These are phyloP conservation scores for Colletotrichum musae DNA, from an alignment of 2,329 filamentous ascomycete genomes.

Conservation along the genomic window DNA sequence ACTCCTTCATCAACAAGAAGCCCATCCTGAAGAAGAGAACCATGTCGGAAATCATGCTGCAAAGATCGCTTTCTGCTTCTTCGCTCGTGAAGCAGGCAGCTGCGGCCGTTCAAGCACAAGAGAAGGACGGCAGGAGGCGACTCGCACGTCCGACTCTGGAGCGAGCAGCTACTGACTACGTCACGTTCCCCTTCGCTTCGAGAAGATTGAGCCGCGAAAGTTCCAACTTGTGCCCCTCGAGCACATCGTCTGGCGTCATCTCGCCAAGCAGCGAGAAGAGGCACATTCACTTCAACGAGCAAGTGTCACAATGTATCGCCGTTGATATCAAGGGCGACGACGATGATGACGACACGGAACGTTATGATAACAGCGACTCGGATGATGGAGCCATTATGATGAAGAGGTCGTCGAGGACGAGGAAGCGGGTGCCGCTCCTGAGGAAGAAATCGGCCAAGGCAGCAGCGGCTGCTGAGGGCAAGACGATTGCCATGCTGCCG, in stretches of 20 bases:
- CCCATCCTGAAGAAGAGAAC: constrained; percentile 97
- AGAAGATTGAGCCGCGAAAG: constrained; percentile 73
- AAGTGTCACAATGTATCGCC: constrained; percentile 95
- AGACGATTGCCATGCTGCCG: constrained; percentile 89
- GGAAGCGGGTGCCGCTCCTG: constrained; percentile 70
- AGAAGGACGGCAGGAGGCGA: constrained; percentile 67
- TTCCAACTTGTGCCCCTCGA: constrained; percentile 76
- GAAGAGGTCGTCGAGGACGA: constrained; percentile 72
- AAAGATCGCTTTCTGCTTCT: constrained; percentile 88
- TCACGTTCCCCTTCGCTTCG: constrained; percentile 74
- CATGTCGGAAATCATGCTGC: constrained; percentile 95
- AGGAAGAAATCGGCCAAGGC: constrained; percentile 56
- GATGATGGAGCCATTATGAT: constrained; percentile 88
- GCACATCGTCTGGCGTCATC: constrained; percentile 78
- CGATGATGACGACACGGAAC: constrained; percentile 67
- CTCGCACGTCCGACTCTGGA: constrained; percentile 69
- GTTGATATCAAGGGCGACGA: constrained; percentile 88
- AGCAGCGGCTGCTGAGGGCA: constrained; percentile 75
- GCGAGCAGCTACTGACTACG: constrained; percentile 78
- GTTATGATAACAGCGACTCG: constrained; percentile 73
- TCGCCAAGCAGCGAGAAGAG: constrained; percentile 78
- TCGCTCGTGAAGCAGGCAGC: constrained; percentile 92
- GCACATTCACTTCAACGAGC: constrained; percentile 97
- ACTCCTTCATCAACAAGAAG: constrained; percentile 82
- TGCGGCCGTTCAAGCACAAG: constrained; percentile 87